Evolutionary conservation across 1,284 basidiomycete species (phyloP), one percentile per base, ranked within the genome.

Genomic region (Pascua sp.): DNA sequence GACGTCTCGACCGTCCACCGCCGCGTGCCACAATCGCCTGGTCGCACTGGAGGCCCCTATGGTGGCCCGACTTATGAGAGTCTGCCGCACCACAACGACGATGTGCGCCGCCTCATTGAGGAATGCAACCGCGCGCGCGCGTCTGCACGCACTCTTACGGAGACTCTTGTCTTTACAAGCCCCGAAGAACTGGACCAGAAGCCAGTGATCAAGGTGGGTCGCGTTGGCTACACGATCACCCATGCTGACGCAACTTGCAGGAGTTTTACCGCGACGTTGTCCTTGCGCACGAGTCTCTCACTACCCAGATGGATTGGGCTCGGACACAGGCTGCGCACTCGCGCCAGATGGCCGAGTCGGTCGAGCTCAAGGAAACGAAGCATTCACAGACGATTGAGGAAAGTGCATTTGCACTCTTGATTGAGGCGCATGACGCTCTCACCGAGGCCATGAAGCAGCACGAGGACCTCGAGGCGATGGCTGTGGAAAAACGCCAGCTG

Each of bases 241-340:
- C 40, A 11, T 12, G 18, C 56, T 56, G 51, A 57, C 53, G 15
- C 10, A 5, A 11, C 10, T 13, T 24, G 11, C 66, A 77, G 73
- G 75, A 79, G 60, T 76, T 78, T 55, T 75, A 78, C 59, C 55
- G 61, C 5, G 73, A 75, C 48, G 73, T 73, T 53, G 68, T 79
- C 60, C 58, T 66, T 2, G 73, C 72, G 36, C 75, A 77, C 51
- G 73, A 77, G 40, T 69, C 73, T 12, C 64, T 80, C 43, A 71
- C 71, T 1, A 69, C 70, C 40, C 78, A 79, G 57, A 74, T 80
- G 66, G 73, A 71, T 24, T 80, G 79, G 79, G 78, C 78, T 1
- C 72, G 76, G 53, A 72, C 77, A 0, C 75, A 78, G 59, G 79
- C 79, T 3, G 62, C 56, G 55, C 73, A 64, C 47, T 72, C 71